phyloP scores from a whole-genome alignment of 192 early-diverging fungal genomes.

The Coemansia sp. region DNA sequence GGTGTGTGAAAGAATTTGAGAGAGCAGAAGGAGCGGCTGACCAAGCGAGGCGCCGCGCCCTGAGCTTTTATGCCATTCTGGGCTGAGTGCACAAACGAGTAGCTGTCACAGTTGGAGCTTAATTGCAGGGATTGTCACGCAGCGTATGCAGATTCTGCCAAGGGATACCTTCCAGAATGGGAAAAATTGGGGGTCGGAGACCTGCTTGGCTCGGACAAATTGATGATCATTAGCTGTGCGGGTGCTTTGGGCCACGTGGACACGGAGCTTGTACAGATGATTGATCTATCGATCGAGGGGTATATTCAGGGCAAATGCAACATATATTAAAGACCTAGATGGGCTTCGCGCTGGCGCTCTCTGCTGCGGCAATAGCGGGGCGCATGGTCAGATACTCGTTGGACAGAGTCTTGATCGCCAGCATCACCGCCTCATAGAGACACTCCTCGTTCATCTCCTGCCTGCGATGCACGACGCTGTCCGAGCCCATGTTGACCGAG shows the following conservation, averaged over 20 bases:
- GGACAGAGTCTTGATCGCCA: conserved; percentile 48
- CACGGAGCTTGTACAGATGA: neutral
- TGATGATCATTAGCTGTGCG: neutral
- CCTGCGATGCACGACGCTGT: conserved; percentile 44
- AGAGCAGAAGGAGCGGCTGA: conserved; percentile 1
- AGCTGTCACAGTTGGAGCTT: neutral
- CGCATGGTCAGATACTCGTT: conserved; percentile 55
- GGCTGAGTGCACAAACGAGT: neutral
- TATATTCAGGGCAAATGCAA: neutral
- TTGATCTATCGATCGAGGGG: neutral
- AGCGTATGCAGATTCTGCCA: neutral
- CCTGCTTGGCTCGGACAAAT: neutral
- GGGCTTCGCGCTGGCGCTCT: neutral
- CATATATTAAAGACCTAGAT: neutral
- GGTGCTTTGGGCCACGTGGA: neutral
- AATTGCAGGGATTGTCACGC: conserved; percentile 1
- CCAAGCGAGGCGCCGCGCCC: neutral
- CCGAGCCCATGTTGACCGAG: conserved; percentile 37
- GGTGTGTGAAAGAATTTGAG: neutral
- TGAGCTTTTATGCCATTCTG: conserved; percentile 2
- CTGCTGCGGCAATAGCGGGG: neutral
- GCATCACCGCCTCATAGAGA: conserved; percentile 54
- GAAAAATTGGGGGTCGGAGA: neutral
- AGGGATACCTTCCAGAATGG: neutral
- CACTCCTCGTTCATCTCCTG: conserved; percentile 58